Conservation (phyloP, 2,329 filamentous ascomycete species). For the Colletotrichum sp. region DNA sequence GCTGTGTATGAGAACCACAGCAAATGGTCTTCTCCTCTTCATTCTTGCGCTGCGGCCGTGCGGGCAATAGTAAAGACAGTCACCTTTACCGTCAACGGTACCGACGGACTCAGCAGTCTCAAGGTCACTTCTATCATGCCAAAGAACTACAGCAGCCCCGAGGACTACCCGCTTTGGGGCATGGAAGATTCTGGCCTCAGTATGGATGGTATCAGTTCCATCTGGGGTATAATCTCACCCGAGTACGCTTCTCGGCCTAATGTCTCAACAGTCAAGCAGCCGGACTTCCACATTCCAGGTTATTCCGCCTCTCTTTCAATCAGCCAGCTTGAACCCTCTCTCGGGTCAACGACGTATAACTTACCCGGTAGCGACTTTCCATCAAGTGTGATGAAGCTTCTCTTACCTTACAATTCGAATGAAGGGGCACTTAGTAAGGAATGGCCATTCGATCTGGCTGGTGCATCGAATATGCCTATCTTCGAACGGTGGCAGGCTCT, state of each 20-base stretch:
- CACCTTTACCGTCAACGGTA: constrained; percentile 46
- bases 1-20: constrained; percentile 44
- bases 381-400: constrained; percentile 25
- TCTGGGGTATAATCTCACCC: constrained; percentile 45
- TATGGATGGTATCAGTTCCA: constrained; percentile 28
- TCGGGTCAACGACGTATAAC: constrained; percentile 25
- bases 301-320: not conserved
- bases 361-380: constrained; percentile 38
- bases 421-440: too few species aligned
- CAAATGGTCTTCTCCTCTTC: constrained; percentile 46
- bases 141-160: constrained; percentile 38
- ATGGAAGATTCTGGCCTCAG: constrained; percentile 31
- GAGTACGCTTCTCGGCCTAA: constrained; percentile 33
- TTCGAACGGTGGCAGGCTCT: constrained; percentile 44
- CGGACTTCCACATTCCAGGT: constrained; percentile 20
- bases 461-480: constrained; percentile 40
- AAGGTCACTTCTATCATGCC: constrained; percentile 35
- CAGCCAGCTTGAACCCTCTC: not conserved
- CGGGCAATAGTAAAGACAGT: constrained; percentile 51
- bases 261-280: constrained; percentile 33
- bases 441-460: constrained; percentile 13
- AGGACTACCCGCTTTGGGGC: constrained; percentile 37
- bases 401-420: constrained; percentile 17
- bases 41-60: constrained; percentile 45
- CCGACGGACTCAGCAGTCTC: constrained; percentile 36